Conservation (phyloP, 352 stramenopile species). For the Lagenidium giganteum region DNA sequence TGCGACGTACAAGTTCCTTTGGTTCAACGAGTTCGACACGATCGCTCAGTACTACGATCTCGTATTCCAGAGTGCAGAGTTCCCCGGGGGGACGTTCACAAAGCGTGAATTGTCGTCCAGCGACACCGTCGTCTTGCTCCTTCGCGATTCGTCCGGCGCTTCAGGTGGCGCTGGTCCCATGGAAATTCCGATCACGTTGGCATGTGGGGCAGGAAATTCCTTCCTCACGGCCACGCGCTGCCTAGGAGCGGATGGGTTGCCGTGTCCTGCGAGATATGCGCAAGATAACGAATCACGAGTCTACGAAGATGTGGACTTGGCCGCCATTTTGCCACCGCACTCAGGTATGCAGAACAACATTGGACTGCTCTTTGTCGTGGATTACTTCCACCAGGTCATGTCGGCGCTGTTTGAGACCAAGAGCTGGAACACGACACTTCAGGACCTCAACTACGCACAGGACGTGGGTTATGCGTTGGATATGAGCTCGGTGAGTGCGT, state of each 20-base stretch:
- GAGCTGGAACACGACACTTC: slow-evolving; percentile 15
- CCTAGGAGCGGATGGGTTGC: slow-evolving; percentile 9
- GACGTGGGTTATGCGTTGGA: slow-evolving; percentile 1
- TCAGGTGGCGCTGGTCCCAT: neutral
- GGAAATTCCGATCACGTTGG: slow-evolving; percentile 14
- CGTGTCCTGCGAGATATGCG: slow-evolving; percentile 10
- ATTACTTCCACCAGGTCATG: slow-evolving; percentile 25
- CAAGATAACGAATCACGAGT: slow-evolving; percentile 8
- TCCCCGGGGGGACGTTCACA: slow-evolving; percentile 18
- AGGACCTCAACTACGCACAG: slow-evolving; percentile 13
- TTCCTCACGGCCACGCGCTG: slow-evolving; percentile 11
- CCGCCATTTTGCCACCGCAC: neutral
- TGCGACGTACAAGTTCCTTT: slow-evolving; percentile 16
- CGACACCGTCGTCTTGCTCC: slow-evolving; percentile 12
- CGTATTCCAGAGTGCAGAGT: slow-evolving; percentile 23
- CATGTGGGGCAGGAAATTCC: slow-evolving; percentile 8
- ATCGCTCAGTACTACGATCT: slow-evolving; percentile 19
- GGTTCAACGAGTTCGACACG: slow-evolving; percentile 13
- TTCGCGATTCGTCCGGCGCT: slow-evolving; percentile 1
- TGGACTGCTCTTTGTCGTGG: slow-evolving; percentile 19
- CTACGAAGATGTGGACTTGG: slow-evolving; percentile 15
- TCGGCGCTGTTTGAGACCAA: slow-evolving; percentile 13
- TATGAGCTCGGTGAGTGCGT: slow-evolving; percentile 7
- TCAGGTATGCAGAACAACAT: slow-evolving; percentile 24
- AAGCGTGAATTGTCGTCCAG: slow-evolving; percentile 6